phyloP scores from a whole-genome alignment of 2,329 filamentous ascomycete genomes.

The Colletotrichum viniferum region DNA sequence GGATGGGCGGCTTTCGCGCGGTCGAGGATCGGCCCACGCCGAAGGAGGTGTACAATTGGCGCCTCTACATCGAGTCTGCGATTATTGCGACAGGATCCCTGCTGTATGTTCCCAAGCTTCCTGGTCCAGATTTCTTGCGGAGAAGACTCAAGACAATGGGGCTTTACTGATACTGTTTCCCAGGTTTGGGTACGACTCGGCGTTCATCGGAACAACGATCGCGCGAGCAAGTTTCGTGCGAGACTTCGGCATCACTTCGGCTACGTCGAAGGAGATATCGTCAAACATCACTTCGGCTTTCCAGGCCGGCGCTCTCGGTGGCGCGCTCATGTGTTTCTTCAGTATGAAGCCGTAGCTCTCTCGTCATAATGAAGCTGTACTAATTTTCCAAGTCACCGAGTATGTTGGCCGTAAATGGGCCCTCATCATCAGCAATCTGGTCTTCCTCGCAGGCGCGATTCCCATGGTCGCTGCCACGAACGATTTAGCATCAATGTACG shows the following conservation, averaged over 20 bases:
- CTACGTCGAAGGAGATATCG: slow-evolving; percentile 34
- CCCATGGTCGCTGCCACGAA: slow-evolving; percentile 45
- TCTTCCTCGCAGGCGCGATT: slow-evolving; percentile 49
- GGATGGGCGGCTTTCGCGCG: slow-evolving; percentile 46
- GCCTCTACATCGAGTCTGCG: slow-evolving; percentile 50
- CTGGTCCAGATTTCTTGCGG: not conserved
- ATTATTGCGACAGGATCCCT: slow-evolving; percentile 53
- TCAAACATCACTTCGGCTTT: slow-evolving; percentile 52
- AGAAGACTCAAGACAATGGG: not conserved
- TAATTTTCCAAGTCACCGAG: slow-evolving; percentile 41
- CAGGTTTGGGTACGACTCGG: slow-evolving; percentile 57
- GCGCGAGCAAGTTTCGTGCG: slow-evolving; percentile 50
- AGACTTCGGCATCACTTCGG: slow-evolving; percentile 38
- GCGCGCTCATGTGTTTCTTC: slow-evolving; percentile 52
- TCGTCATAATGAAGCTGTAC: fast-evolving
- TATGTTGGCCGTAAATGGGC: slow-evolving; percentile 54
- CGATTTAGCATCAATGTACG: slow-evolving; percentile 50
- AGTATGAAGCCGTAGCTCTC: slow-evolving; percentile 22
- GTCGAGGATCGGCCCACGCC: slow-evolving; percentile 61
- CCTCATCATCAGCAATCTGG: slow-evolving; percentile 46
- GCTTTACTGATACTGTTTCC: not conserved
- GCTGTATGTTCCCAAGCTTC: slow-evolving; percentile 31
- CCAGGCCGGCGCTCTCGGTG: slow-evolving; percentile 57
- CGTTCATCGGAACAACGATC: slow-evolving; percentile 60
- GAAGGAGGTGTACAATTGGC: slow-evolving; percentile 59